Evolutionary conservation across 352 stramenopile genomes (phyloP).

Genomic region (Thalassiosira mediterranea): DNA sequence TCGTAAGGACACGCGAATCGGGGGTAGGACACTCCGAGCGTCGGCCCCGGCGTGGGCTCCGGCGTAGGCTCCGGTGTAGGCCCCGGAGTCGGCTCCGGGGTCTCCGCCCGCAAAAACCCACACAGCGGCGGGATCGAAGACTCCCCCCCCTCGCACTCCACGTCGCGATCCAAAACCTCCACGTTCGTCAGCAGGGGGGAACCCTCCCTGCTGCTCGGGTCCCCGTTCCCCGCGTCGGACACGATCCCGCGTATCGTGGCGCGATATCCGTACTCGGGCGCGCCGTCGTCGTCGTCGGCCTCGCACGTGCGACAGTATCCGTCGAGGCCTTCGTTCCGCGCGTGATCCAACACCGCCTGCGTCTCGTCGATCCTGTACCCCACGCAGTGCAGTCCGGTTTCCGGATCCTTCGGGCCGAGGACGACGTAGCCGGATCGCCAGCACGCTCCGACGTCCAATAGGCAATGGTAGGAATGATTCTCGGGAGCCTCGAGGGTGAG

Average conservation of each 20-base stretch:
- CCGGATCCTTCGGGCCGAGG: slow-evolving; percentile 10
- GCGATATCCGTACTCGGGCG: slow-evolving; percentile 23
- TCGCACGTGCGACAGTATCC: slow-evolving; percentile 18
- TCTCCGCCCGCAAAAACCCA: too few relatives aligned
- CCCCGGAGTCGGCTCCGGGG: too few relatives aligned
- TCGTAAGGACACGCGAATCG: background rate
- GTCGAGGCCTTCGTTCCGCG: background rate
- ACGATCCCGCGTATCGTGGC: slow-evolving; percentile 39
- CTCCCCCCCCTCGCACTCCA: too few relatives aligned
- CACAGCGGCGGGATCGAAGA: too few relatives aligned
- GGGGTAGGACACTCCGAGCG: too few relatives aligned
- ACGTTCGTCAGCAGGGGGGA: too few relatives aligned
- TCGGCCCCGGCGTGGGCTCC: too few relatives aligned
- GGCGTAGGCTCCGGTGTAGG: too few relatives aligned
- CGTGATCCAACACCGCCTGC: slow-evolving; percentile 1
- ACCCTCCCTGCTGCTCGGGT: background rate
- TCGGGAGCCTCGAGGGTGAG: slow-evolving; percentile 20
- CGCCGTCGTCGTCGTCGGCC: background rate
- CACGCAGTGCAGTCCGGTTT: slow-evolving; percentile 21
- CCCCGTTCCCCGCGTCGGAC: slow-evolving; percentile 25
- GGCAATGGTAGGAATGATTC: slow-evolving; percentile 40
- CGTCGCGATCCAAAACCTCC: too few relatives aligned
- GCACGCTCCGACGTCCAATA: slow-evolving; percentile 37
- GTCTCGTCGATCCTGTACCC: slow-evolving; percentile 23
- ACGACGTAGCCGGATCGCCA: slow-evolving; percentile 23